Conservation (phyloP, 306 rosid genomes). For the Castanea crenata region DNA sequence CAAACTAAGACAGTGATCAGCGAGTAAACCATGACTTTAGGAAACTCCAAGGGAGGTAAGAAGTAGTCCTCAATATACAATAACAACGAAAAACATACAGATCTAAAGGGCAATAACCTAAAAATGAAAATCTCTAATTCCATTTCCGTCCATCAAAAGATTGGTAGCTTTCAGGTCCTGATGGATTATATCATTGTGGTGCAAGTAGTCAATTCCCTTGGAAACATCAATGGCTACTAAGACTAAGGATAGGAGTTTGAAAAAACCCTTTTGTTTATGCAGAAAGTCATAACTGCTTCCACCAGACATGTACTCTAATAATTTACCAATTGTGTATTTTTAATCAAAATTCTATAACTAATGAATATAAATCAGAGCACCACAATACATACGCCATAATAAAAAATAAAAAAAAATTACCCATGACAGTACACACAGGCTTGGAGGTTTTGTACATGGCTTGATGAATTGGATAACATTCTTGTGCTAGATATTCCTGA, state of each 20-base stretch:
- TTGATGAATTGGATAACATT: constrained; percentile 73
- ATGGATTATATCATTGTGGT: constrained; percentile 72
- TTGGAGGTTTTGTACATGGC: constrained; percentile 63
- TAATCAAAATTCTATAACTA: not conserved
- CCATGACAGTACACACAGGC: constrained; percentile 56
- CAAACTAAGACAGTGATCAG: not conserved
- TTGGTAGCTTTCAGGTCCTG: constrained; percentile 82
- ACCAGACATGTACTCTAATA: constrained; percentile 73
- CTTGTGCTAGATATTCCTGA: constrained; percentile 68
- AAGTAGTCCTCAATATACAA: not conserved
- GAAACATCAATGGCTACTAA: constrained; percentile 64
- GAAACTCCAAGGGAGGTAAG: not conserved
- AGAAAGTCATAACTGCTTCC: constrained; percentile 75
- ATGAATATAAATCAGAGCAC: constrained; percentile 5
- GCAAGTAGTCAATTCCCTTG: constrained; percentile 80
- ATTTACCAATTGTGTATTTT: not conserved
- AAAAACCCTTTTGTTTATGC: constrained; percentile 45
- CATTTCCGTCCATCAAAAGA: constrained; percentile 68
- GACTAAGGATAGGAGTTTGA: constrained; percentile 53
- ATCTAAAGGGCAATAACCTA: not conserved
- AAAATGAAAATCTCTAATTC: constrained; percentile 38
- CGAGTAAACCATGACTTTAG: not conserved
- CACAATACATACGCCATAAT: not conserved
- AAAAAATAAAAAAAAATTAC: constrained; percentile 22
- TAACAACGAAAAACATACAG: not conserved